Base-by-base conservation (phyloP, 495 filamentous ascomycete species). In the Tuber microsphaerosporum region DNA sequence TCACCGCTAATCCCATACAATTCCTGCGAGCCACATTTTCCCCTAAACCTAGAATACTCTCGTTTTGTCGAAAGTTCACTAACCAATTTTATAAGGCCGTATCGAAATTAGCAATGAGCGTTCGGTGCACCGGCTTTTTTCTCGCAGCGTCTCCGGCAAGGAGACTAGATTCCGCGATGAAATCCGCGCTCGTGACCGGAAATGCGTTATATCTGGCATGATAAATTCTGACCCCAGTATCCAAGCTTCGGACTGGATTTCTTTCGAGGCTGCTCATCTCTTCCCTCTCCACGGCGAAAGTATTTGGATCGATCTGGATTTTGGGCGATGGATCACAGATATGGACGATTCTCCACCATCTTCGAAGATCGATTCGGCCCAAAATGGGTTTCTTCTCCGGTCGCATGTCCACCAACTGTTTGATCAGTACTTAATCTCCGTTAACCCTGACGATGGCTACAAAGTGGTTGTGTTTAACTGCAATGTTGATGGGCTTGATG, bases 371-470 rank as follows among this genome's bases (percentile, higher is more conserved):
- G 75, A 83, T 75, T 83, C 73, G 17, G 56, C 39, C 17, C 79
- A 80, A 71, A 83, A 83, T 70, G 76, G 81, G 56, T 56, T 79
- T 61, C 71, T 79, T 20, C 74, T 82, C 37, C 31, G 69, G 10
- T 34, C 34, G 10, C 42, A 73, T 65, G 72, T 83, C 46, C 81
- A 82, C 69, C 31, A 37, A 34, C 43, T 56, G 48, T 83, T 82
- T 76, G 71, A 79, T 71, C 73, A 79, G 65, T 81, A 82, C 56
- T 39, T 61, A 17, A n/a, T 81, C 2, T 77, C 79, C 2, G 71
- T 81, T 31, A 81, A 81, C 37, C 79, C 79, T n/a, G 74, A 78
- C n/a, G 82, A 81, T 39, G 74, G 76, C 70, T 83, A 82, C 72
- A 82, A 82, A 75, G 79, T 83, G 42, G 74, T 77, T 37, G 69